Evolutionary conservation across 2,329 filamentous ascomycete species (phyloP).

Genomic region (Chaetoscypha palmicola): DNA sequence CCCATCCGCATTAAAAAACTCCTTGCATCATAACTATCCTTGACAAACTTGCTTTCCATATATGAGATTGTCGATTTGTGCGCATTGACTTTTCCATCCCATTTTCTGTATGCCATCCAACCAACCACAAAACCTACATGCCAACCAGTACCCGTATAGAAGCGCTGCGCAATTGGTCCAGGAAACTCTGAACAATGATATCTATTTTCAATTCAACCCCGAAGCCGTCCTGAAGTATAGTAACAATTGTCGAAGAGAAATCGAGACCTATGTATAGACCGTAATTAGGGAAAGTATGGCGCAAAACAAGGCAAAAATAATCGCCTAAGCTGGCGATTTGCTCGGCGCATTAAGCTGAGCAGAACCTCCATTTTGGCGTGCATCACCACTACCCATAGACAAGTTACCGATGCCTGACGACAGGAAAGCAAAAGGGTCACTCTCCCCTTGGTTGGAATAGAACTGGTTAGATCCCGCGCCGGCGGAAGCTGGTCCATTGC

Average conservation of each 20-base stretch:
- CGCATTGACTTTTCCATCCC: conserved; percentile 17
- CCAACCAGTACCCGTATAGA: conserved; percentile 23
- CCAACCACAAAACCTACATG: conserved; percentile 16
- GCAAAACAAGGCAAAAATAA: conserved; percentile 16
- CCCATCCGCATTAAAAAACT: conserved; percentile 31
- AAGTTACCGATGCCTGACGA: conserved; percentile 66
- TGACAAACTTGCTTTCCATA: conserved; percentile 22
- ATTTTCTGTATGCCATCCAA: conserved; percentile 29
- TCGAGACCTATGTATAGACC: conserved; percentile 27
- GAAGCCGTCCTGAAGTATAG: conserved; percentile 32
- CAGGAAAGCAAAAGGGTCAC: conserved; percentile 74
- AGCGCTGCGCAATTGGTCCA: conserved; percentile 25
- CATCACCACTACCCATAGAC: conserved; percentile 59
- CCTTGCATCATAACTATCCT: conserved; percentile 26
- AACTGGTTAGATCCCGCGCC: conserved; percentile 63
- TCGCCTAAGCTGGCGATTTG: conserved; percentile 31
- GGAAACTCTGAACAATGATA: conserved; percentile 24
- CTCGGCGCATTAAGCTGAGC: conserved; percentile 28
- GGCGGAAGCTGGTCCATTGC: conserved; percentile 71
- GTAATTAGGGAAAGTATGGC: conserved; percentile 21
- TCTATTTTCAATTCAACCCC: conserved; percentile 30
- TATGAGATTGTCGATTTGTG: conserved; percentile 13
- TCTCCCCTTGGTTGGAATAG: conserved; percentile 54
- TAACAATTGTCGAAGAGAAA: conserved; percentile 25
- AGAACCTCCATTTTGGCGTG: conserved; percentile 53